phyloP scores from a whole-genome alignment of 139 green algal species.

The Ettlia oleoabundans region DNA sequence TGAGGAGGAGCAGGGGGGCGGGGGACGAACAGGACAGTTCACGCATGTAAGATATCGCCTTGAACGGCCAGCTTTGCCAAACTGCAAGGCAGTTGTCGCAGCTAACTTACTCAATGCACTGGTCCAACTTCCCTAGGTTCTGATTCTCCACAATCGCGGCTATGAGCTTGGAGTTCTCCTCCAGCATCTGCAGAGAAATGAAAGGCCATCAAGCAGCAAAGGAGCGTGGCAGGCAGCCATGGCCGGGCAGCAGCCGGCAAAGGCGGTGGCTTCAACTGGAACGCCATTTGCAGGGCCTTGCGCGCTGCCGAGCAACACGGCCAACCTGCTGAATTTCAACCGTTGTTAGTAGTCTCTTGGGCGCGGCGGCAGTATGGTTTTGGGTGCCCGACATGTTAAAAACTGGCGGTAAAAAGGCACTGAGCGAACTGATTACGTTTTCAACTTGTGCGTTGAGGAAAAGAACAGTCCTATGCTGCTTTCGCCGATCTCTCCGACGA shows the following conservation, averaged over 20 bases:
- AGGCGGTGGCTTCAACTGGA: too few species aligned
- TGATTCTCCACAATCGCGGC: constrained; percentile 25
- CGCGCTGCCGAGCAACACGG: background rate
- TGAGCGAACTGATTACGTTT: too few species aligned
- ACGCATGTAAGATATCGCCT: too few species aligned
- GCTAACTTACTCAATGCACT: constrained; percentile 22
- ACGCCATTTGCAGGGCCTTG: too few species aligned
- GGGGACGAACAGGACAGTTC: too few species aligned
- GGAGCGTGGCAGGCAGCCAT: too few species aligned
- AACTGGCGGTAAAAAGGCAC: too few species aligned
- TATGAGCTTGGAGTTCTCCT: constrained; percentile 34
- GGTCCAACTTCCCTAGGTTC: constrained; percentile 28
- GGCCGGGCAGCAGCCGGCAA: too few species aligned
- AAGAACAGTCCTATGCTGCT: too few species aligned
- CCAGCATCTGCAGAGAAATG: constrained; percentile 14
- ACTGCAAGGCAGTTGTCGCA: background rate
- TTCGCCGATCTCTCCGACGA: too few species aligned
- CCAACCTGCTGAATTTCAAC: constrained; percentile 28
- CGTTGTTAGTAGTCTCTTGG: constrained; percentile 16
- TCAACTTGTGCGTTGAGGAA: too few species aligned
- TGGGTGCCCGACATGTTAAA: background rate
- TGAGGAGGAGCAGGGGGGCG: background rate
- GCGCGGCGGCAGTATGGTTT: background rate
- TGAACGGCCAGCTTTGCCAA: background rate
- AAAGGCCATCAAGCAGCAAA: too few species aligned